Base-by-base conservation (phyloP, 345 rosid species). In the Sisymbrium altissimum region DNA sequence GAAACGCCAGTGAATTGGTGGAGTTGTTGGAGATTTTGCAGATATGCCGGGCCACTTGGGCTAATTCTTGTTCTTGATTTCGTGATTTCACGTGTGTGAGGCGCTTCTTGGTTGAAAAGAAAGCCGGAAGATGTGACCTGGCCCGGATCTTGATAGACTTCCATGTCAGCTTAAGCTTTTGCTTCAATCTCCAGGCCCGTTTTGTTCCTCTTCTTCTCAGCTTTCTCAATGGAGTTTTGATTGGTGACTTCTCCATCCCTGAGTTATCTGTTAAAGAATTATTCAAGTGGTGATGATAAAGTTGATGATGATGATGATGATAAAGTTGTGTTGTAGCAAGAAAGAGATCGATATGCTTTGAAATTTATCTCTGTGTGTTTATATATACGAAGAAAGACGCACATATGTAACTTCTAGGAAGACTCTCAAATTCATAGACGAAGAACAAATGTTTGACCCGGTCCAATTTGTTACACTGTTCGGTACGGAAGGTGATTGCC, bases 111-210 rank as follows among this genome's bases (percentile, higher is more conserved):
- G 73, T 72, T 5, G 65, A 33, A 62, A 71, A 77, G 21, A 70
- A 71, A 35, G 71, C 60, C 0, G 82, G 75, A 12, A 66, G 74
- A 21, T 66, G 84, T 57, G 77, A 71, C 77, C 17, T 72, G 9
- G 50, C 75, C 3, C 66, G 79, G 44, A 60, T 81, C 54, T 73
- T 79, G 49, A 84, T 59, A 5, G 87, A 74, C 48, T 49, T 76
- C 89, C 86, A 82, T 15, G 78, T 74, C 6, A 79, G 45, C 33
- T 49, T 73, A 39, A 79, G 80, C 74, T 69, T 76, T 49, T 40
- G 69, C 80, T 79, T 87, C 70, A 80, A 46, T 65, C 46, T 85
- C 85, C 85, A 81, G 5, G 56, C 44, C 41, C 83, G 67, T 39
- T 59, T 71, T 66, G 68, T 84, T 64, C 70, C 56, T 59, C 66